Evolutionary conservation across 805 yeast species (phyloP).

Genomic region (Yueomyces sp.): DNA sequence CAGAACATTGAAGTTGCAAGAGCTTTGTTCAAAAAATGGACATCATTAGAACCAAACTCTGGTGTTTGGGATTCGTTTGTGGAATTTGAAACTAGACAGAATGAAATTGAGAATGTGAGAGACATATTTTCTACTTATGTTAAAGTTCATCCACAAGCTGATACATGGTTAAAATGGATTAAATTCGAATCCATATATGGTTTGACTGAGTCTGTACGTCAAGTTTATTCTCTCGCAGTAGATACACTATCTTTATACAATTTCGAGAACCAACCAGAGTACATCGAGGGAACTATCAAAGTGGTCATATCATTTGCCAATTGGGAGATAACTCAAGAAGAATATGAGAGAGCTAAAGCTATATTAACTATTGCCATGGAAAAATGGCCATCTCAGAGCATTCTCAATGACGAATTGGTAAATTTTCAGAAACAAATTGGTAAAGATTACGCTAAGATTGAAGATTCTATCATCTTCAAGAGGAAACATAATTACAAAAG

Average conservation of each 20-base stretch:
- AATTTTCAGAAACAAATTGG: slow-evolving; percentile 60
- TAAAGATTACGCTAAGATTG: slow-evolving; percentile 33
- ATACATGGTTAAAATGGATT: slow-evolving; percentile 67
- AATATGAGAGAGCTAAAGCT: slow-evolving; percentile 48
- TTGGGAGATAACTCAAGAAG: slow-evolving; percentile 54
- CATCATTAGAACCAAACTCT: slow-evolving; percentile 54
- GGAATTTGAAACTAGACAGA: slow-evolving; percentile 58
- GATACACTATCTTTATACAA: slow-evolving; percentile 31
- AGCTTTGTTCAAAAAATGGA: slow-evolving; percentile 65
- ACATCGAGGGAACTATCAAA: slow-evolving; percentile 25
- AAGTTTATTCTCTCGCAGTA: slow-evolving; percentile 53
- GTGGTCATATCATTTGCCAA: slow-evolving; percentile 38
- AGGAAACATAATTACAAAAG: slow-evolving; percentile 44
- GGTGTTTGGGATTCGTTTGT: slow-evolving; percentile 67
- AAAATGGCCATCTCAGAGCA: slow-evolving; percentile 27
- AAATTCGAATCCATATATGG: slow-evolving; percentile 51
- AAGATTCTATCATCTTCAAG: slow-evolving; percentile 36
- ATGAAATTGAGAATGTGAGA: slow-evolving; percentile 44
- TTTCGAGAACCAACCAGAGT: slow-evolving; percentile 11
- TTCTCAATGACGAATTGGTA: slow-evolving; percentile 31
- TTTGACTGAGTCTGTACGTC: slow-evolving; percentile 34
- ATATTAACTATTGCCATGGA: slow-evolving; percentile 41
- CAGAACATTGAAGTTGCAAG: slow-evolving; percentile 51
- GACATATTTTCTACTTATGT: slow-evolving; percentile 45
- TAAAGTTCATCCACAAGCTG: slow-evolving; percentile 34